Evolutionary conservation across 805 yeast species (phyloP).

Genomic region (Ogataea henricii): DNA sequence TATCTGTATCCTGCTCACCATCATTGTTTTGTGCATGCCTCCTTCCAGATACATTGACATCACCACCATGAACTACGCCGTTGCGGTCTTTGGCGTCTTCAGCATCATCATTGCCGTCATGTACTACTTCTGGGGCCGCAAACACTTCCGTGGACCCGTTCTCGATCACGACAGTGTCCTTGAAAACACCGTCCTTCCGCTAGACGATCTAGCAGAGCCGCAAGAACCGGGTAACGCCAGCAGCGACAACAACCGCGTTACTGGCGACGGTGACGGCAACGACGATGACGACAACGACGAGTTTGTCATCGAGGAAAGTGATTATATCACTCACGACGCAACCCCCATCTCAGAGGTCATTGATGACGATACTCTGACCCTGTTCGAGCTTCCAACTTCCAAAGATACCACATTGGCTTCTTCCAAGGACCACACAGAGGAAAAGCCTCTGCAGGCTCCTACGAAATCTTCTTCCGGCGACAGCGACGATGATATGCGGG

Average conservation of each 20-base stretch:
- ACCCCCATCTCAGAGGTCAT: background rate
- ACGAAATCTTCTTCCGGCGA: background rate
- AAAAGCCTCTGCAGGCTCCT: background rate
- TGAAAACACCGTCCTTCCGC: slow-evolving; percentile 12
- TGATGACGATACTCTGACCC: slow-evolving; percentile 22
- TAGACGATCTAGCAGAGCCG: slow-evolving; percentile 1
- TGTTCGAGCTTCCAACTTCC: slow-evolving; percentile 18
- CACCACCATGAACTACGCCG: slow-evolving; percentile 62
- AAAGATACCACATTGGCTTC: slow-evolving; percentile 1
- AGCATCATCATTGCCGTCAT: slow-evolving; percentile 49
- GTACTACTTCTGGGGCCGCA: slow-evolving; percentile 62
- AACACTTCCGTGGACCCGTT: slow-evolving; percentile 64
- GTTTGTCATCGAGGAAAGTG: slow-evolving; percentile 19
- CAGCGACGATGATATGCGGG: background rate
- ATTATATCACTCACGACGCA: slow-evolving; percentile 14
- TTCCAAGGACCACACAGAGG: background rate
- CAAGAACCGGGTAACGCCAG: background rate
- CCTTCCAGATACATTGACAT: slow-evolving; percentile 58
- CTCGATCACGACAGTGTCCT: slow-evolving; percentile 36
- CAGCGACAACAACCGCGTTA: too few relatives aligned
- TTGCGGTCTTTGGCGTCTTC: slow-evolving; percentile 56
- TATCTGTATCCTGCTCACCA: slow-evolving; percentile 59
- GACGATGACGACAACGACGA: slow-evolving; percentile 13
- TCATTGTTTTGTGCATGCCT: slow-evolving; percentile 68
- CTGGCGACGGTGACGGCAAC: background rate